These are phyloP conservation scores for grape (Vitis vinifera) DNA, from an alignment of 164 flowering plant genomes.

Conservation along the genomic window DNA sequence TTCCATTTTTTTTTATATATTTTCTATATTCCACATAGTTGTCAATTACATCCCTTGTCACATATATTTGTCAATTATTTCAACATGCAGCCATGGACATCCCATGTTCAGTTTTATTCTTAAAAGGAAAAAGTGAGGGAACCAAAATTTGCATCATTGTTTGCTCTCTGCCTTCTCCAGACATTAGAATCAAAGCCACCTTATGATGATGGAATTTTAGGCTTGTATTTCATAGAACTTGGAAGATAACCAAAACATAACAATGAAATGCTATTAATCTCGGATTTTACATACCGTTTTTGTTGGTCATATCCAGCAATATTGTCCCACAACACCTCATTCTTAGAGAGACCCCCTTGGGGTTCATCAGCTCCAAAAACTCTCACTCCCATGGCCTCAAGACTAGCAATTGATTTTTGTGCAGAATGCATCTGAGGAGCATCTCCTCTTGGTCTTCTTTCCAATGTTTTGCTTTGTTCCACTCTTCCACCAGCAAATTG, in stretches of 20 bases:
- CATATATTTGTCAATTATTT: too few species aligned
- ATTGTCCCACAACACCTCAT: slow-evolving; percentile 79
- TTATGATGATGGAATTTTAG: too few species aligned
- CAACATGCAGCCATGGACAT: too few species aligned
- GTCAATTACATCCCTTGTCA: too few species aligned
- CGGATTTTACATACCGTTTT: slow-evolving; percentile 57
- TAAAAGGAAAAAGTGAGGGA: too few species aligned
- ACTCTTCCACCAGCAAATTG: slow-evolving; percentile 57
- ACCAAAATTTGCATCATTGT: too few species aligned
- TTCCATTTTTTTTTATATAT: too few species aligned
- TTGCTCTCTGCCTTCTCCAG: too few species aligned
- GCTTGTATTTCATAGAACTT: too few species aligned
- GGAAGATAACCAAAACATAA: neutral
- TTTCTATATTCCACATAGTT: too few species aligned
- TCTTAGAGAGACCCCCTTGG: slow-evolving; percentile 17
- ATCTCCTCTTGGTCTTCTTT: slow-evolving; percentile 44
- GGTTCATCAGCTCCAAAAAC: slow-evolving; percentile 71
- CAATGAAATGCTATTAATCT: neutral
- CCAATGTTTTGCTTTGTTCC: slow-evolving; percentile 31
- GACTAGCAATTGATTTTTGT: slow-evolving; percentile 57
- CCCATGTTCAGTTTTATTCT: too few species aligned
- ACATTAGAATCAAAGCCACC: too few species aligned
- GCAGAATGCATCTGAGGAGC: slow-evolving; percentile 30
- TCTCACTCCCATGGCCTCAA: slow-evolving; percentile 88
- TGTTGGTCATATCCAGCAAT: slow-evolving; percentile 94